Conservation (phyloP, 129 eudicot genomes). For the Heracleum sosnowskyi region DNA sequence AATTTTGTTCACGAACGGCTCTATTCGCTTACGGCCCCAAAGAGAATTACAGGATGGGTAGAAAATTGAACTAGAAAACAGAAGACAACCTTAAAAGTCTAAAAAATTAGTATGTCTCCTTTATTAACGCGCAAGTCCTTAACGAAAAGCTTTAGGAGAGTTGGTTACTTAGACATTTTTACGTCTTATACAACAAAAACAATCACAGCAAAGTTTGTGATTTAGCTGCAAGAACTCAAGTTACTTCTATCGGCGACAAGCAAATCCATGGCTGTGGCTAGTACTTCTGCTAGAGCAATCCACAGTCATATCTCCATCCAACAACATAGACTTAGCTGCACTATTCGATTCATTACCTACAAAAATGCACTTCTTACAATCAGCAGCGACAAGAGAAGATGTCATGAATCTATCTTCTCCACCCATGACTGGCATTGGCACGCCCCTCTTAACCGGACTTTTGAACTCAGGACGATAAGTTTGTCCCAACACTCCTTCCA, state of each 20-base stretch:
- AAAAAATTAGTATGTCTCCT: too few species aligned
- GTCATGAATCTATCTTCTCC: slow-evolving; percentile 18
- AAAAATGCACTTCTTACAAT: slow-evolving; percentile 17
- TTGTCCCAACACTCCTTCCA: slow-evolving; percentile 20
- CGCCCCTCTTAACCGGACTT: slow-evolving; percentile 22
- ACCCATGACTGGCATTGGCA: slow-evolving; percentile 23
- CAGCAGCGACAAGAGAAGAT: slow-evolving; percentile 5
- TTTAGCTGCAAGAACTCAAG: neutral
- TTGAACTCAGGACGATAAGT: slow-evolving; percentile 15
- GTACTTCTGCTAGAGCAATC: slow-evolving; percentile 13
- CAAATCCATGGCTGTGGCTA: slow-evolving; percentile 8
- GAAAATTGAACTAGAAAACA: too few species aligned
- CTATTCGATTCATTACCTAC: neutral
- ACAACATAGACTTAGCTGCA: slow-evolving; percentile 3
- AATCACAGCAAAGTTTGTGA: neutral
- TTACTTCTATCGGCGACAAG: slow-evolving; percentile 7
- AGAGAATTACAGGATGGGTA: too few species aligned
- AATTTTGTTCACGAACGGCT: too few species aligned
- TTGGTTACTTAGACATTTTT: neutral
- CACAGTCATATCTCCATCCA: slow-evolving; percentile 16
- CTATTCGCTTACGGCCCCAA: too few species aligned
- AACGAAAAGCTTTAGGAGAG: neutral
- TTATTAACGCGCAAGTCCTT: too few species aligned
- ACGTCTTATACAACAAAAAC: neutral
- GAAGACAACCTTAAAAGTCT: too few species aligned